phyloP scores from a whole-genome alignment of 2,329 filamentous ascomycete species.

The Pochonia chlamydosporia region DNA sequence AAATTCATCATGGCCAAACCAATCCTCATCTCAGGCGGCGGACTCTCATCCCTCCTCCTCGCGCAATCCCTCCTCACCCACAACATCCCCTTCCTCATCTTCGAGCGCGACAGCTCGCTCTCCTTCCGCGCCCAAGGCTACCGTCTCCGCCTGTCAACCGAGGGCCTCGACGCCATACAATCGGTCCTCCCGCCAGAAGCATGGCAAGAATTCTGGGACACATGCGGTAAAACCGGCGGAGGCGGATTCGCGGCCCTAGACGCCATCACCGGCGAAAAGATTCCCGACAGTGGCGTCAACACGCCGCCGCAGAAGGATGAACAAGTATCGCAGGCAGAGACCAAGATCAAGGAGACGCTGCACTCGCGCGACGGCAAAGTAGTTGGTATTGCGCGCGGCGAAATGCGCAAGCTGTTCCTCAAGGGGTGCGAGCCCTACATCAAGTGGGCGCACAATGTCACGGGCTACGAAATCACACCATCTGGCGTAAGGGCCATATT shows the following conservation, averaged over 20 bases:
- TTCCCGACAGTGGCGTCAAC: too few relatives aligned
- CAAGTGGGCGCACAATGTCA: conserved; percentile 50
- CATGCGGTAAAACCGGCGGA: conserved; percentile 55
- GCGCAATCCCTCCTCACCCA: conserved; percentile 35
- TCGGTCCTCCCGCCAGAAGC: conserved; percentile 42
- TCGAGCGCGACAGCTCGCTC: conserved; percentile 47
- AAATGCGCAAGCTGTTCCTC: conserved; percentile 56
- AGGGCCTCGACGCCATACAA: conserved; percentile 57
- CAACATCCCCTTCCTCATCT: conserved; percentile 46
- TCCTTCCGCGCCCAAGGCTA: conserved; percentile 57
- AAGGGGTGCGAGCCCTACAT: conserved; percentile 49
- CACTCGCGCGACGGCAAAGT: conserved; percentile 50
- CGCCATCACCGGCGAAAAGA: conserved; percentile 44
- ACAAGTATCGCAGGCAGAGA: conserved; percentile 1
- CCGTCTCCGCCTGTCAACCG: conserved; percentile 48
- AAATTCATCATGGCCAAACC: conserved; percentile 21
- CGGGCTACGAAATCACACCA: conserved; percentile 50
- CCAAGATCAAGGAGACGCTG: conserved; percentile 26
- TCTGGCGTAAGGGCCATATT: conserved; percentile 53
- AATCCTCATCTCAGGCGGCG: conserved; percentile 38
- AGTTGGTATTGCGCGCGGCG: conserved; percentile 56
- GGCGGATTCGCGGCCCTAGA: conserved; percentile 43
- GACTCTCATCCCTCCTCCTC: conserved; percentile 37
- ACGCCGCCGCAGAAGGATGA: too few relatives aligned
- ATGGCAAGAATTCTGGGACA: conserved; percentile 52